Conservation (phyloP, 2,329 filamentous ascomycete genomes). For the Mariannaea sp. region DNA sequence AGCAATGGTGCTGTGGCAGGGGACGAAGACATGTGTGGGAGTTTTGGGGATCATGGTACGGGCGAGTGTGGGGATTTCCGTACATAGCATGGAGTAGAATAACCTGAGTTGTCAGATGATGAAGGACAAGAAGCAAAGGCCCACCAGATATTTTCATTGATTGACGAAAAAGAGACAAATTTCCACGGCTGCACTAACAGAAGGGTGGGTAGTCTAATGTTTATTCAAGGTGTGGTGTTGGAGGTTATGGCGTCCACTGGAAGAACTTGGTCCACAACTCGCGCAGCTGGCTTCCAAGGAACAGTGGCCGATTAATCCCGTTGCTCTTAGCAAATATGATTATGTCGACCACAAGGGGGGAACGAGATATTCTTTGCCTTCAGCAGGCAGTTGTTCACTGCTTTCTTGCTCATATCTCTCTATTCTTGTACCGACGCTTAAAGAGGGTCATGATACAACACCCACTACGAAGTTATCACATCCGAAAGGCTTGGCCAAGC, state of each 20-base stretch:
- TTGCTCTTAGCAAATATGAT: no score
- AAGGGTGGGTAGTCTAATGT: conserved; percentile 6
- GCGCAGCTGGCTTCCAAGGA: not conserved
- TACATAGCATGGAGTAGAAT: no score
- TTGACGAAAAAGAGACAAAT: not conserved
- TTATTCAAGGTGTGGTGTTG: not conserved
- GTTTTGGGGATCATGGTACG: conserved; percentile 5
- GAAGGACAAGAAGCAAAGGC: conserved; percentile 3
- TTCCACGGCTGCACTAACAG: conserved; percentile 7
- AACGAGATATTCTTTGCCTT: not conserved
- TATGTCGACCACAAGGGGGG: conserved; percentile 6
- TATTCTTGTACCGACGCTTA: no score
- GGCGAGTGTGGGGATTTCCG: no score
- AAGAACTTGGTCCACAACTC: conserved; percentile 3
- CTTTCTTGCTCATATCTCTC: no score
- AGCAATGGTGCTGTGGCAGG: conserved; percentile 15
- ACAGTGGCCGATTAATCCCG: conserved; percentile 12
- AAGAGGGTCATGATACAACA: no score
- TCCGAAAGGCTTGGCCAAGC: not conserved
- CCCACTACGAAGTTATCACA: not conserved
- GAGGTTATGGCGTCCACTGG: not conserved
- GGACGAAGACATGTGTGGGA: conserved; percentile 9
- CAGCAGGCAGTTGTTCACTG: not conserved
- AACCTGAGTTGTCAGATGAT: conserved; percentile 15
- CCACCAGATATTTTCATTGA: not conserved